Percentiles rank a stretch among this genome's conserved stretches.
phyloP scores from a whole-genome alignment of 2,329 filamentous ascomycete genomes.

The Cladophialophora yegresii region DNA sequence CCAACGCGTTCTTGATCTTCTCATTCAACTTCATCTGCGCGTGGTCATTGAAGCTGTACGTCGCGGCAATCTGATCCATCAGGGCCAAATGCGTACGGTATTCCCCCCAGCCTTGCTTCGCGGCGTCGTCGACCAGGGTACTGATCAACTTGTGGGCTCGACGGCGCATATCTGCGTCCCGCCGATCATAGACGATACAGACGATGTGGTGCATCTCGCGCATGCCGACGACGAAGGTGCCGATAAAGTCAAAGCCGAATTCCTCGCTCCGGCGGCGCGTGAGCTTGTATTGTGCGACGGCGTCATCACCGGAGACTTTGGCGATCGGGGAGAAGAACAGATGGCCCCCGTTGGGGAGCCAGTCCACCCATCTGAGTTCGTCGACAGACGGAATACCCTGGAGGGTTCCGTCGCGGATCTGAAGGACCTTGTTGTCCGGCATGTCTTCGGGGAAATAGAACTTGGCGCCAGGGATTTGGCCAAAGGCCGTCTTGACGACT shows the following conservation, averaged over 20 bases:
- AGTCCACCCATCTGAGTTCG: constrained; percentile 52
- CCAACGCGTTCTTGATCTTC: constrained; percentile 51
- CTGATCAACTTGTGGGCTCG: constrained; percentile 45
- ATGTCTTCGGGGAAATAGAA: constrained; percentile 50
- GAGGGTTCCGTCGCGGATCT: constrained; percentile 38
- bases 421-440: constrained; percentile 39
- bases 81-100: constrained; percentile 51
- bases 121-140: constrained; percentile 42
- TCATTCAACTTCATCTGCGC: constrained; percentile 50
- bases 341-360: constrained; percentile 56
- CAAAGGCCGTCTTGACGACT: constrained; percentile 50
- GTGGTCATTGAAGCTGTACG: constrained; percentile 49
- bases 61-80: constrained; percentile 50
- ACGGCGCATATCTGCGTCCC: constrained; percentile 45
- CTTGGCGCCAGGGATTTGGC: constrained; percentile 46
- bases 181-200: constrained; percentile 56
- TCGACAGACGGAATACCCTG: constrained; percentile 38
- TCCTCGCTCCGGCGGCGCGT: constrained; percentile 46
- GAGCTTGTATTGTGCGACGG: constrained; percentile 49
- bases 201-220: constrained; percentile 61
- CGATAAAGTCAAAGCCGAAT: constrained; percentile 55
- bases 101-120: constrained; percentile 49
- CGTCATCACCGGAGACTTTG: constrained; percentile 53
- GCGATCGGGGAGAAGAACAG: constrained; percentile 58
- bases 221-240: constrained; percentile 54